Conservation (phyloP, 306 rosid genomes). For the Malus orientalis region DNA sequence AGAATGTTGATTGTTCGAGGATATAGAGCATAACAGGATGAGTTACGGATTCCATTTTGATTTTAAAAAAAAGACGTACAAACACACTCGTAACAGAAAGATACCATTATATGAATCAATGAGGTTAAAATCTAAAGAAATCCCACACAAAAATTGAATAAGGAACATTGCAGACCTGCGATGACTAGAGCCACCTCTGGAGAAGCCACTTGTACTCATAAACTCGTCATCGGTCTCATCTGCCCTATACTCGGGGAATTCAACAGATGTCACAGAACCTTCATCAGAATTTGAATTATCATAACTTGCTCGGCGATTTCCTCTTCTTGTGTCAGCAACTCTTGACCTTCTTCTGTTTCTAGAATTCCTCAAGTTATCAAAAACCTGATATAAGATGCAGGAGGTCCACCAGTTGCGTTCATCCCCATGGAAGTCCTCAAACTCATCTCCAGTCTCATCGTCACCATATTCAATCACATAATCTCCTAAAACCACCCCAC, state of each 20-base stretch:
- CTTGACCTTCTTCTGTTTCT: constrained; percentile 85
- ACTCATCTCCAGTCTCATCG: constrained; percentile 73
- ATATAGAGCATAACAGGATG: neutral
- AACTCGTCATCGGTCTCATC: constrained; percentile 77
- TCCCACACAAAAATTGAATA: neutral
- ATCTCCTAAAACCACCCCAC: constrained; percentile 88
- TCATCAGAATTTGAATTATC: constrained; percentile 79
- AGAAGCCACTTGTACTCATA: constrained; percentile 42
- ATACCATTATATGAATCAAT: neutral
- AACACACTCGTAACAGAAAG: neutral
- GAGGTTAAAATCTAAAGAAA: neutral
- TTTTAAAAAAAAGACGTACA: neutral
- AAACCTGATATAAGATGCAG: constrained; percentile 82
- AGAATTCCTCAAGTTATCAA: constrained; percentile 77
- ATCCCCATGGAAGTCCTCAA: constrained; percentile 76
- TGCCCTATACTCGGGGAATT: constrained; percentile 52
- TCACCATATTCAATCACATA: constrained; percentile 94
- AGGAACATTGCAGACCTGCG: constrained; percentile 47
- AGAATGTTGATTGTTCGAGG: neutral
- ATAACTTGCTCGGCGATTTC: constrained; percentile 56
- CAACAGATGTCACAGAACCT: constrained; percentile 70
- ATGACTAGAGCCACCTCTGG: constrained; percentile 54
- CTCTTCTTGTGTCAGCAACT: constrained; percentile 56
- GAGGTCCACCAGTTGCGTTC: constrained; percentile 98
- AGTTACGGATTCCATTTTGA: neutral